phyloP scores from a whole-genome alignment of 2,329 filamentous ascomycete species.

The Arachnomyces sp. region DNA sequence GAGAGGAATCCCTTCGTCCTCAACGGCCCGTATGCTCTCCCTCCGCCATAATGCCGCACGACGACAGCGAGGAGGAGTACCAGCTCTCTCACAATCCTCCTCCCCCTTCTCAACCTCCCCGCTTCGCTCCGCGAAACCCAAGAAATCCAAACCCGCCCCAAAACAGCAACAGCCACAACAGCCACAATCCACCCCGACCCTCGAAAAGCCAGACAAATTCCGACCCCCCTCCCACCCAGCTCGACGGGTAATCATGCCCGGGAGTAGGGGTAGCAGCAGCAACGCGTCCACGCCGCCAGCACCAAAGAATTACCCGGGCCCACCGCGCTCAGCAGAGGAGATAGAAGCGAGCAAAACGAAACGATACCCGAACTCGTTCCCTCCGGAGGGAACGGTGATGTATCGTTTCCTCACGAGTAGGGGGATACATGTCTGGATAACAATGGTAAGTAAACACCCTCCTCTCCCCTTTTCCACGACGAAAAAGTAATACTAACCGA shows the following conservation, averaged over 20 bases:
- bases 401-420: constrained; percentile 77
- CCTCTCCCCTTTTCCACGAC: constrained; percentile 11
- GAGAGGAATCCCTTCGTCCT: constrained; percentile 35
- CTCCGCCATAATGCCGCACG: no score
- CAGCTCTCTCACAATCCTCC: constrained; percentile 23
- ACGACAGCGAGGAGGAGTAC: constrained; percentile 3
- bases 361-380: constrained; percentile 84
- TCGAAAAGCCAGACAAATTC: constrained; percentile 84
- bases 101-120: constrained; percentile 7
- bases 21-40: constrained; percentile 18
- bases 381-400: constrained; percentile 71
- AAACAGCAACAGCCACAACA: background rate
- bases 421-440: constrained; percentile 71
- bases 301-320: constrained; percentile 66
- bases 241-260: constrained; percentile 51
- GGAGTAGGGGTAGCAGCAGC: constrained; percentile 17
- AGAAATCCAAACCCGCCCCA: background rate
- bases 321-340: constrained; percentile 60
- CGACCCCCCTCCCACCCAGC: constrained; percentile 84
- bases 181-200: constrained; percentile 40
- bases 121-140: constrained; percentile 8
- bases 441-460: constrained; percentile 52
- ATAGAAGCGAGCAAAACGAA: constrained; percentile 57
- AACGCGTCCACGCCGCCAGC: constrained; percentile 22
- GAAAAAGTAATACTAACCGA: constrained; percentile 10